Conservation (phyloP, 2,329 filamentous ascomycete species). For the Fusarium pseudocircinatum region DNA sequence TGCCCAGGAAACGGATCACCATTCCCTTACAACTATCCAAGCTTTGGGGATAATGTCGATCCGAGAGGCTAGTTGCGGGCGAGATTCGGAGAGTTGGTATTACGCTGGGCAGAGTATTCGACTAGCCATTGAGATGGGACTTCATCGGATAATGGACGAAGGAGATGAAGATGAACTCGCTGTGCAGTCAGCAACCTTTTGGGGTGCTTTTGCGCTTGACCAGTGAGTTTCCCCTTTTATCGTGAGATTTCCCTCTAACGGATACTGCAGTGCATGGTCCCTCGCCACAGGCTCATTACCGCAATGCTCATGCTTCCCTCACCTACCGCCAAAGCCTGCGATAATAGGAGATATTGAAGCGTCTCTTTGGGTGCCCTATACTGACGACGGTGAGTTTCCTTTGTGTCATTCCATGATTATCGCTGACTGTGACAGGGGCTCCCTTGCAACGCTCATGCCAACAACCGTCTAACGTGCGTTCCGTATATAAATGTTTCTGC, state of each 20-base stretch:
- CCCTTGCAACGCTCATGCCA: constrained; percentile 65
- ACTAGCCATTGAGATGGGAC: constrained; percentile 75
- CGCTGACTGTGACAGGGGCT: constrained; percentile 52
- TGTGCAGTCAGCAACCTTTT: constrained; percentile 68
- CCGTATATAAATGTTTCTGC: constrained; percentile 74
- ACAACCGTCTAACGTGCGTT: constrained; percentile 74
- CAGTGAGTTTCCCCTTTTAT: constrained; percentile 59
- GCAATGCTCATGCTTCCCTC: constrained; percentile 66
- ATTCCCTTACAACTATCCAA: constrained; percentile 76
- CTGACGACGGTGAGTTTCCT: constrained; percentile 62
- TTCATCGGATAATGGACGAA: constrained; percentile 65
- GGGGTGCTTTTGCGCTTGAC: constrained; percentile 70
- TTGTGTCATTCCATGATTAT: neutral
- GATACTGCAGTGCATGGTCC: constrained; percentile 66
- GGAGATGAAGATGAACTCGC: constrained; percentile 65
- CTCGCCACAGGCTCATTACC: constrained; percentile 70
- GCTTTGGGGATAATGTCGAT: constrained; percentile 81
- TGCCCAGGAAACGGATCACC: constrained; percentile 65
- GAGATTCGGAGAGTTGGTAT: constrained; percentile 78
- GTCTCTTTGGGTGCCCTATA: constrained; percentile 68
- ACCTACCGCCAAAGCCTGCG: constrained; percentile 66
- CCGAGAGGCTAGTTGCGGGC: constrained; percentile 75
- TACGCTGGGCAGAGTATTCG: constrained; percentile 78
- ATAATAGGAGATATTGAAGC: constrained; percentile 70
- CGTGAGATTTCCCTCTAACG: constrained; percentile 28